Evolutionary conservation across 2,329 filamentous ascomycete species (phyloP), one percentile per base, ranked within the genome.

Genomic region (Apiospora aurea): DNA sequence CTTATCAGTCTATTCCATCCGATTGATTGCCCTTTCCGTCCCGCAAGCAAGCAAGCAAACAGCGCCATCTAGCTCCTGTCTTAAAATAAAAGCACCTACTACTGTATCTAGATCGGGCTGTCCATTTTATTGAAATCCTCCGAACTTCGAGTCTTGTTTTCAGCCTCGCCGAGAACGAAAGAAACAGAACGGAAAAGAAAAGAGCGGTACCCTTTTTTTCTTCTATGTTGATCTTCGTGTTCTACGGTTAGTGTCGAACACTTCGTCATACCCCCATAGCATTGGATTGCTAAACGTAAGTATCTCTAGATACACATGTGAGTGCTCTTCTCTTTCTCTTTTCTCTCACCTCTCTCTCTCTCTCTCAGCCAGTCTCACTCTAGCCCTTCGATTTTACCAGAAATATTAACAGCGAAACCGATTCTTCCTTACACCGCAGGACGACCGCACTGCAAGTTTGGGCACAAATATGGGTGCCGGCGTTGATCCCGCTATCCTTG

Each of bases 401-500:
- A 64, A 64, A 64, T 64, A 64, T n/a, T 64, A 41, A 64, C 34
- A 64, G 5, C 21, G 57, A 64, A 64, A 13, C 57, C 57, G 57
- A 64, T 64, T 41, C 8, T 64, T 41, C 8, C 57, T n/a, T 34
- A 14, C 2, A 41, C 21, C 57, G 10, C 57, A 64, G 57, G 57
- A 61, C 53, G 53, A 41, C 29, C 34, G 34, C 34, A 13, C n/a
- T 64, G 21, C 57, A 41, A 41, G 34, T 38, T n/a, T 64, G 57
- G 66, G 29, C 41, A 26, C 66, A 47, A 29, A 47, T 68, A 87
- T 88, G 84, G 67, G 82, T 18, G 77, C 82, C 1, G 85, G 82
- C 70, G 84, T 93, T 53, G 92, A 95, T 78, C 80, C 88, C 1
- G 90, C 90, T 38, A 89, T 94, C 51, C 79, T 89, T 21, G 80